Percentiles rank a stretch among this genome's conserved stretches.
Conservation (phyloP, 805 yeast species). For the Scheffersomyces amazonensis region DNA sequence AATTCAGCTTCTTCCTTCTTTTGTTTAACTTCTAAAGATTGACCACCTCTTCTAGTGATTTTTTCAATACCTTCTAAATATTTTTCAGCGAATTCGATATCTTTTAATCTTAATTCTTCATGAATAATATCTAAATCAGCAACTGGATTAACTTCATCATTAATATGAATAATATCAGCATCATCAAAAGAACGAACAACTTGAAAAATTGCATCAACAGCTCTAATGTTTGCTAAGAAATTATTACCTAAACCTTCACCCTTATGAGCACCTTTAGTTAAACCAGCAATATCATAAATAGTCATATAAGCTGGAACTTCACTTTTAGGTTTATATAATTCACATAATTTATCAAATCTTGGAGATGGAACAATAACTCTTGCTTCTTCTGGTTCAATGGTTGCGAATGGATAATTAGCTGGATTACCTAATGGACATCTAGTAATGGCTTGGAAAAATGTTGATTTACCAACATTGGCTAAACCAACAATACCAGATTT, state of each 20-base stretch:
- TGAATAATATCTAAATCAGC: slow-evolving; percentile 91
- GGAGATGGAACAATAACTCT: slow-evolving; percentile 91
- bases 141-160: slow-evolving; percentile 87
- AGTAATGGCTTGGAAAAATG: slow-evolving; percentile 96
- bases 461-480: slow-evolving; percentile 94
- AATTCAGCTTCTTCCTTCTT: slow-evolving; percentile 82
- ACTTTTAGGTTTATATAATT: slow-evolving; percentile 76
- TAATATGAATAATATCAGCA: slow-evolving; percentile 95
- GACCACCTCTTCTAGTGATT: slow-evolving; percentile 84
- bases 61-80: slow-evolving; percentile 73
- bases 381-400: slow-evolving; percentile 98
- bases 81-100: slow-evolving; percentile 90
- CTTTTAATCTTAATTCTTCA: slow-evolving; percentile 92
- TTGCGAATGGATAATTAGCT: slow-evolving; percentile 97
- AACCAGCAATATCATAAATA: slow-evolving; percentile 95
- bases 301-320: slow-evolving; percentile 91
- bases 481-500: slow-evolving; percentile 86
- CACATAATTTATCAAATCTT: slow-evolving; percentile 74
- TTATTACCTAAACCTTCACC: slow-evolving; percentile 99
- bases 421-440: slow-evolving; percentile 92
- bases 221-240: slow-evolving; percentile 92
- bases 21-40: slow-evolving; percentile 82
- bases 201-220: slow-evolving; percentile 97
- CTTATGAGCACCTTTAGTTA: slow-evolving; percentile 93
- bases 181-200: slow-evolving; percentile 97